A percentile compares a stretch with the other conserved stretches of the same genome.
These are phyloP conservation scores for Ogataea neopini DNA, from an alignment of 805 yeast species.

Conservation along the genomic window DNA sequence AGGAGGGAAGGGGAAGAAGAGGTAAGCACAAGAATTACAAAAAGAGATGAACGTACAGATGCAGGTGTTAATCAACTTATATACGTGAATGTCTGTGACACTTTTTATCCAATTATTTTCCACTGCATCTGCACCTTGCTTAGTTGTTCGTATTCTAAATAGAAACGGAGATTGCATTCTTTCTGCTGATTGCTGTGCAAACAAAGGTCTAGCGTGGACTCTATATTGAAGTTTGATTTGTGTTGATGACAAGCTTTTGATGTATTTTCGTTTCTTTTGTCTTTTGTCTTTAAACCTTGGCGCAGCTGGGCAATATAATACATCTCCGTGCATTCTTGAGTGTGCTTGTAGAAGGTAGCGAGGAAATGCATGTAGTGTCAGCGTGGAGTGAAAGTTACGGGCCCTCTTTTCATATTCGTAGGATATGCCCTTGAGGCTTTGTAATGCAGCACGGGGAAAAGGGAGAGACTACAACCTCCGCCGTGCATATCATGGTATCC, in stretches of 20 bases:
- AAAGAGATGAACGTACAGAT: background rate
- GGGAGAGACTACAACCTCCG: background rate
- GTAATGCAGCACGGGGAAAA: background rate
- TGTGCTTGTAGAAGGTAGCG: background rate
- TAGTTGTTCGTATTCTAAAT: background rate
- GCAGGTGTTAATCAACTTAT: background rate
- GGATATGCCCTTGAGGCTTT: constrained; percentile 1
- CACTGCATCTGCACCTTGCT: background rate
- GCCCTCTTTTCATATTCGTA: background rate
- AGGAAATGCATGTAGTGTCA: background rate
- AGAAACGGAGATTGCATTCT: background rate
- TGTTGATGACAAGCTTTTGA: background rate
- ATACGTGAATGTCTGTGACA: background rate
- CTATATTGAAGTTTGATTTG: background rate
- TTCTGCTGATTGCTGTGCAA: background rate
- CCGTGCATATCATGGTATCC: background rate
- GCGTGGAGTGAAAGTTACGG: background rate
- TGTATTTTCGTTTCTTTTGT: background rate
- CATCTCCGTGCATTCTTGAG: constrained; percentile 8
- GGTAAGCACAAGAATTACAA: background rate
- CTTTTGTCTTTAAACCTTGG: background rate
- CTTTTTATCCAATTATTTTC: background rate
- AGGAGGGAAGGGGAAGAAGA: constrained; percentile 1
- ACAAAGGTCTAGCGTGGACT: constrained; percentile 2
- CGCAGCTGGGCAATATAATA: constrained; percentile 1